A percentile compares a stretch with the other conserved stretches of the same genome.
phyloP scores from a whole-genome alignment of 192 early-diverging fungal genomes.

The Coemansia sp. region DNA sequence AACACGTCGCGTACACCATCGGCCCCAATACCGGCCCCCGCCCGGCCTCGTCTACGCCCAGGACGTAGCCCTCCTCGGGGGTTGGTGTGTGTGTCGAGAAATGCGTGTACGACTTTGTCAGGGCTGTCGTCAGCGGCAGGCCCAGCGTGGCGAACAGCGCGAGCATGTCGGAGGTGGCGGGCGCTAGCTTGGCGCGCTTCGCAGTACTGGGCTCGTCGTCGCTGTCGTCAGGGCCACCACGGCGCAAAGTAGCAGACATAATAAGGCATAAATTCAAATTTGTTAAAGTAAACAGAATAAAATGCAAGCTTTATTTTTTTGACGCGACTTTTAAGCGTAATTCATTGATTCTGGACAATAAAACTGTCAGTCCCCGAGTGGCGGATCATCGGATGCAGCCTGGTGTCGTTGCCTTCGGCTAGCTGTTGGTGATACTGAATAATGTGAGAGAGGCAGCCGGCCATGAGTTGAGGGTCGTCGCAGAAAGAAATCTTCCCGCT shows the following conservation, averaged over 20 bases:
- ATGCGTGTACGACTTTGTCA: constrained; percentile 43
- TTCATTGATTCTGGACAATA: background rate
- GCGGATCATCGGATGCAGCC: too few species aligned
- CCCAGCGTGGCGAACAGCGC: constrained; percentile 13
- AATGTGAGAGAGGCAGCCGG: too few species aligned
- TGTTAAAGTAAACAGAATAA: background rate
- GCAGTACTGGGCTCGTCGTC: background rate
- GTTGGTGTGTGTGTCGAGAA: constrained; percentile 16
- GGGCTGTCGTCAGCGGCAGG: constrained; percentile 23
- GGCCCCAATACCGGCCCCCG: constrained; percentile 94
- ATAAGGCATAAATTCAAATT: background rate
- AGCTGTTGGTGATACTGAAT: too few species aligned
- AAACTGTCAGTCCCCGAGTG: too few species aligned
- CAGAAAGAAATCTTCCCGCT: too few species aligned
- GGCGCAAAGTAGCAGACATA: background rate
- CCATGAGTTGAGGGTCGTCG: too few species aligned
- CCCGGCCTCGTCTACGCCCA: constrained; percentile 98
- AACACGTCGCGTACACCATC: constrained; percentile 97
- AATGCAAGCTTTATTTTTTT: background rate
- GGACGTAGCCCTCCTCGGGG: constrained; percentile 49
- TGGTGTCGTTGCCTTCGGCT: too few species aligned
- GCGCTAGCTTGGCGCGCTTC: constrained; percentile 14
- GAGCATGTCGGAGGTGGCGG: background rate
- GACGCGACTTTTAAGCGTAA: too few species aligned
- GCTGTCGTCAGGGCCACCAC: constrained; percentile 6